These are phyloP conservation scores for Pseudozyma sp. DNA, from an alignment of 1,284 basidiomycete species.

Conservation along the genomic window DNA sequence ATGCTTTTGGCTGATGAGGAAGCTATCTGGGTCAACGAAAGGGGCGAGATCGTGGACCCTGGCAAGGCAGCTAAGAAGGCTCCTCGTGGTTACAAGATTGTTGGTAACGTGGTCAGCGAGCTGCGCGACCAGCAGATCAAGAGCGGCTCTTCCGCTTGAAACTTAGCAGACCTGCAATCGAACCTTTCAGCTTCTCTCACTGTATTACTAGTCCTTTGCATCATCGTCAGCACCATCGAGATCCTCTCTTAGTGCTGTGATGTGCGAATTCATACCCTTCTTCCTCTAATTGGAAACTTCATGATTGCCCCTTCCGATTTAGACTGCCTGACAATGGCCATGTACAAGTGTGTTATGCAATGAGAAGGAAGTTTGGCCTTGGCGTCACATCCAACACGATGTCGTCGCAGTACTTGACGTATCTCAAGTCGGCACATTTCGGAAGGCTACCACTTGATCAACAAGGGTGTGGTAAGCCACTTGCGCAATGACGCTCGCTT, in stretches of 20 bases:
- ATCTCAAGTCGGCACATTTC: background rate
- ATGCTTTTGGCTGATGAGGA: slow-evolving; percentile 46
- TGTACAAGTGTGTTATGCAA: too few relatives aligned
- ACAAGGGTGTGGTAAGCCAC: background rate
- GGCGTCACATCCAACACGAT: too few relatives aligned
- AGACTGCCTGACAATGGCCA: too few relatives aligned
- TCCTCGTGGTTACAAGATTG: slow-evolving; percentile 63
- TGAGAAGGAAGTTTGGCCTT: too few relatives aligned
- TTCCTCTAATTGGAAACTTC: background rate
- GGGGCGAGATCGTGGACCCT: slow-evolving; percentile 65
- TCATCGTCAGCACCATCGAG: background rate
- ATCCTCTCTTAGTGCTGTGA: background rate
- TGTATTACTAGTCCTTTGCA: slow-evolving; percentile 26
- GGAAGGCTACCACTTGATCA: background rate
- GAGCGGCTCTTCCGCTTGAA: slow-evolving; percentile 24
- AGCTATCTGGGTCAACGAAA: slow-evolving; percentile 64
- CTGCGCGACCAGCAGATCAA: slow-evolving; percentile 57
- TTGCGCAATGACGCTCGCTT: background rate
- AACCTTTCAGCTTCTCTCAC: slow-evolving; percentile 3
- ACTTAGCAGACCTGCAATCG: too few relatives aligned
- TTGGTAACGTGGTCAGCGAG: slow-evolving; percentile 65
- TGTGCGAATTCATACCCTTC: slow-evolving; percentile 14
- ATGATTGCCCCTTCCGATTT: background rate
- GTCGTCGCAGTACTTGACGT: too few relatives aligned
- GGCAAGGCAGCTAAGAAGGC: slow-evolving; percentile 63